Evolutionary conservation across 441 rosid genomes (phyloP), one percentile per base, ranked within the genome.

Genomic region (Croton laevigatus): DNA sequence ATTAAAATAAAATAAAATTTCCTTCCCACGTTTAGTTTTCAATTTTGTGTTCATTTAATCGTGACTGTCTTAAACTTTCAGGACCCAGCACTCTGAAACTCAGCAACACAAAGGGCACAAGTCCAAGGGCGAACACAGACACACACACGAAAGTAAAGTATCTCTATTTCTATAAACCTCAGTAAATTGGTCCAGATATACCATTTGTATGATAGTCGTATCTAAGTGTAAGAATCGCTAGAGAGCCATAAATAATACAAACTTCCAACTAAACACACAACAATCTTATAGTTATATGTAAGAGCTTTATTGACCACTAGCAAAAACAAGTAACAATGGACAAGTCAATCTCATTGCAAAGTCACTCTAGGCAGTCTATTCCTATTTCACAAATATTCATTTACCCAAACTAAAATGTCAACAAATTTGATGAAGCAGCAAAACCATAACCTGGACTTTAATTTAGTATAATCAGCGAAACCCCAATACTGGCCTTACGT

Each of bases 381-480:
- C 36, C 52, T 62, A 38, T 22, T 51, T 27, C 14, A 36, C 8
- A 38, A 38, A 16, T 14, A 6, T 46, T 57, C 17, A 37, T 51
- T 34, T 37, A 51, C 34, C 59, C 12, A 37, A 38, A 16, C 23
- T 14, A 53, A 13, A 67, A 53, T 52, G 42, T 53, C 12, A 12
- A 53, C 8, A 53, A 3, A 66, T 19, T 66, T 66, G 60, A 66
- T 38, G 58, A 34, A 69, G 46, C 20, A 59, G 32, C 36, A 23
- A 3, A 51, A 20, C 42, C 5, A 11, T 32, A 48, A 2, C 14
- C 38, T 16, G 61, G 14, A 2, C 46, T 17, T 69, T 22, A 5
- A 53, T 17, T 69, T 22, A 5, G 48, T 19, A 16, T 19, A 11
- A 20, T 48, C 36, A 23, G 13, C 44, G 59, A 66, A 58, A 32